Conservation (phyloP, 352 stramenopile species). For the Pythium dissotocum region DNA sequence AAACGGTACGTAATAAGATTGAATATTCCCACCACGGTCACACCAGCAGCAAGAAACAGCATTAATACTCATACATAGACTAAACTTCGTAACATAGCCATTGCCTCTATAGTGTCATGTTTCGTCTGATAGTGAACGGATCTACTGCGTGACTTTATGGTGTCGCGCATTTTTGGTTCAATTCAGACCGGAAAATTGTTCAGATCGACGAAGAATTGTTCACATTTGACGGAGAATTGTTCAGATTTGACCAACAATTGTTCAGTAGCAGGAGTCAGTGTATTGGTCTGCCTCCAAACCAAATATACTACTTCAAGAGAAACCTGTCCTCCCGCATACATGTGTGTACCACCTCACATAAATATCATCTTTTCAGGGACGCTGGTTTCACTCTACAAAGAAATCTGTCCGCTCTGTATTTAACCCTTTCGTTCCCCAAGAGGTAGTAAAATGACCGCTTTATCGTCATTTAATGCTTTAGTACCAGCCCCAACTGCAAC, state of each 20-base stretch:
- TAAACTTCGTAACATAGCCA: background rate
- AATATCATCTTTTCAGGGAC: no score
- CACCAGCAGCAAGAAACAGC: no score
- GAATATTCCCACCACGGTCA: no score
- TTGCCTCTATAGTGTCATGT: no score
- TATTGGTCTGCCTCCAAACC: no score
- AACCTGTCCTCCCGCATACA: no score
- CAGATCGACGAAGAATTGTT: background rate
- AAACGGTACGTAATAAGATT: background rate
- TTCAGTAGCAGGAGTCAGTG: background rate
- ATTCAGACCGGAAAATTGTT: background rate
- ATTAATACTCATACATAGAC: background rate
- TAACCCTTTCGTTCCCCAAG: constrained; percentile 7
- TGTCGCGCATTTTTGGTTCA: background rate
- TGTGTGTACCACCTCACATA: no score
- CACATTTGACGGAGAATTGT: background rate
- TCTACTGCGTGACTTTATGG: background rate
- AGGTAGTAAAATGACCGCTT: constrained; percentile 7
- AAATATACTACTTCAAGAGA: no score
- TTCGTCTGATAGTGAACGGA: background rate
- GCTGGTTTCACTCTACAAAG: background rate
- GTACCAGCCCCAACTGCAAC: background rate
- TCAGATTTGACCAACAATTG: background rate
- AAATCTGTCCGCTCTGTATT: background rate
- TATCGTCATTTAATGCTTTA: constrained; percentile 2